These are phyloP conservation scores for Diaporthe sp. DNA, from an alignment of 2,329 filamentous ascomycete genomes.

Conservation along the genomic window DNA sequence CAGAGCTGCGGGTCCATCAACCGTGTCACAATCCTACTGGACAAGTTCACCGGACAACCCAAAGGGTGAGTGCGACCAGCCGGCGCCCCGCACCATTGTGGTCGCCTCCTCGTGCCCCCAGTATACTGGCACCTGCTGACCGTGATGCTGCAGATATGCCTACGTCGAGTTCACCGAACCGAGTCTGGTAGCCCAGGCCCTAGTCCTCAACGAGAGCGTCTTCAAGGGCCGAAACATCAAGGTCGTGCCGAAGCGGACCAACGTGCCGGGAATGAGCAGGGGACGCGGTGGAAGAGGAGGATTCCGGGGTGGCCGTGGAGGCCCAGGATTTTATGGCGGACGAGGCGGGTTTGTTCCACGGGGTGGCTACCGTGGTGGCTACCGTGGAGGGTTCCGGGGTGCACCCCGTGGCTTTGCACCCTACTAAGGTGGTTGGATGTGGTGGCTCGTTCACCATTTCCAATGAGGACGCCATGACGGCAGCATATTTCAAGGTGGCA, in stretches of 20 bases:
- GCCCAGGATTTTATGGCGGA: conserved; percentile 52
- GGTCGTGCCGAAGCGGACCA: conserved; percentile 94
- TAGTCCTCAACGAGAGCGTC: conserved; percentile 95
- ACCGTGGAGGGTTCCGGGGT: conserved; percentile 69
- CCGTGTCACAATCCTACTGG: conserved; percentile 94
- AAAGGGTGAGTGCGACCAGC: conserved; percentile 79
- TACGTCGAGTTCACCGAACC: conserved; percentile 75
- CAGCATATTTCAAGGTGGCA: not conserved
- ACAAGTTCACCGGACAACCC: conserved; percentile 99
- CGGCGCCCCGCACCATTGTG: conserved; percentile 18
- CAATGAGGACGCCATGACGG: not conserved
- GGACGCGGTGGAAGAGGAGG: conserved; percentile 76
- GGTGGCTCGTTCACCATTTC: not conserved
- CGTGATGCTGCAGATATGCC: conserved; percentile 77
- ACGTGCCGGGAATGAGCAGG: conserved; percentile 92
- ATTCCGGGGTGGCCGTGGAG: conserved; percentile 62
- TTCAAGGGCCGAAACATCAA: conserved; percentile 97
- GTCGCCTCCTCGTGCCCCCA: not conserved
- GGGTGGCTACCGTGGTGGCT: conserved; percentile 70
- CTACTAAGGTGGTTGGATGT: conserved; percentile 60
- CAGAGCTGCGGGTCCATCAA: conserved; percentile 98
- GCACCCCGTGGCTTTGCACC: conserved; percentile 72
- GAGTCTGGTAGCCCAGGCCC: conserved; percentile 44
- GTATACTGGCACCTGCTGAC: conserved; percentile 36
- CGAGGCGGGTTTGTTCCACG: conserved; percentile 66